These are phyloP conservation scores for Syzygium oleosum DNA, from an alignment of 345 rosid genomes.

Conservation along the genomic window DNA sequence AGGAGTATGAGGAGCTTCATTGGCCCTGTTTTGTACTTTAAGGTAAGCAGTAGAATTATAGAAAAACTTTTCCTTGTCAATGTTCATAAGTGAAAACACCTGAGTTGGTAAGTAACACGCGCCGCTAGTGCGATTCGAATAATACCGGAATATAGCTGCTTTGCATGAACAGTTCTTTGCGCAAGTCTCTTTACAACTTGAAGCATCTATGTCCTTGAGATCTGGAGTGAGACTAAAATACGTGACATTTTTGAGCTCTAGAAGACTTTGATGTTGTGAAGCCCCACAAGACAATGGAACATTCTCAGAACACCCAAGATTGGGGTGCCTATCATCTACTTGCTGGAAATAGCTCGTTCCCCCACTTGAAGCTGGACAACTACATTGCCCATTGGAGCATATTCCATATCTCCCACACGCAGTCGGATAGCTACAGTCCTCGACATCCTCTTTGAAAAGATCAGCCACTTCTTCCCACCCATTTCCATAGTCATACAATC, in stretches of 20 bases:
- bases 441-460: accelerated
- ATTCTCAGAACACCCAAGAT: neutral
- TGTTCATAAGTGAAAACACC: neutral
- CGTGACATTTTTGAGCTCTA: neutral
- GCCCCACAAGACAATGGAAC: neutral
- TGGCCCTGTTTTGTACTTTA: neutral
- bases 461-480: neutral
- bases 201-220: neutral
- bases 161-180: conserved; percentile 15
- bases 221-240: neutral
- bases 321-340: neutral
- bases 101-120: neutral
- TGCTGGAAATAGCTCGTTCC: neutral
- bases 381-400: neutral
- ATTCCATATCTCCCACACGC: neutral
- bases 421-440: neutral
- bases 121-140: neutral
- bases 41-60: neutral
- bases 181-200: conserved; percentile 7
- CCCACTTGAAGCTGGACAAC: neutral
- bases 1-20: neutral
- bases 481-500: conserved; percentile 2
- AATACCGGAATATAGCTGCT: conserved; percentile 7
- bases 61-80: neutral
- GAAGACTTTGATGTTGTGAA: neutral